These are phyloP conservation scores for Fusarium redolens DNA, from an alignment of 2,329 filamentous ascomycete genomes.

Conservation along the genomic window DNA sequence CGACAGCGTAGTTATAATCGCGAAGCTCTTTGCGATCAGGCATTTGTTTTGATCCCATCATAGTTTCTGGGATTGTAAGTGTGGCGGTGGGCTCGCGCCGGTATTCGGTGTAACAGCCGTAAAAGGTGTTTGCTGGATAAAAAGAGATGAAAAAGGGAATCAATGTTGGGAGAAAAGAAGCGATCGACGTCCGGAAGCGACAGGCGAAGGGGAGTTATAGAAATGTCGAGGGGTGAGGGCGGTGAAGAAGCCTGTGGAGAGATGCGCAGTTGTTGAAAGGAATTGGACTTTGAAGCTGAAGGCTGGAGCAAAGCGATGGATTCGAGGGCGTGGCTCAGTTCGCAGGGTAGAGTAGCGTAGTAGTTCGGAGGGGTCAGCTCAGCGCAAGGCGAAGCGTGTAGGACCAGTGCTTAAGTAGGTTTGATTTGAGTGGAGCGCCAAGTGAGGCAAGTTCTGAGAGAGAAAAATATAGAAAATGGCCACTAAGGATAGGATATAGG, in stretches of 20 bases:
- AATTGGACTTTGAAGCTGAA: conserved; percentile 21
- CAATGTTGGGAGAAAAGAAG: conserved; percentile 4
- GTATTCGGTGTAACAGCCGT: conserved; percentile 21
- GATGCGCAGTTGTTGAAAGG: conserved; percentile 31
- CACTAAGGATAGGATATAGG: neutral
- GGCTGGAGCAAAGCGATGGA: conserved; percentile 25
- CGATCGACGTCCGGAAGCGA: conserved; percentile 26
- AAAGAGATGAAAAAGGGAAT: conserved; percentile 1
- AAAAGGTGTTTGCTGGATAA: neutral
- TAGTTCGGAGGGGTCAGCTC: conserved; percentile 9
- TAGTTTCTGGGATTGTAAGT: conserved; percentile 23
- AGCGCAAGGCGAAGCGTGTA: conserved; percentile 32
- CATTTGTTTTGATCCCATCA: conserved; percentile 52
- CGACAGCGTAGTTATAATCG: conserved; percentile 80
- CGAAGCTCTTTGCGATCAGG: conserved; percentile 71
- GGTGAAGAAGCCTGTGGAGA: conserved; percentile 21
- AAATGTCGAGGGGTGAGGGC: conserved; percentile 6
- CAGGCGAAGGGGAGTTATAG: conserved; percentile 26
- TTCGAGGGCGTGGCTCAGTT: conserved; percentile 32
- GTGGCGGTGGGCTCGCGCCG: conserved; percentile 30
- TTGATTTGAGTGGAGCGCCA: conserved; percentile 20
- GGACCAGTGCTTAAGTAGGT: conserved; percentile 1
- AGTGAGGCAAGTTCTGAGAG: neutral
- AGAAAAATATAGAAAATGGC: neutral
- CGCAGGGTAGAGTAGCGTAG: neutral